These are phyloP conservation scores for Viridothelium virens DNA, from an alignment of 495 filamentous ascomycete species.

Conservation along the genomic window DNA sequence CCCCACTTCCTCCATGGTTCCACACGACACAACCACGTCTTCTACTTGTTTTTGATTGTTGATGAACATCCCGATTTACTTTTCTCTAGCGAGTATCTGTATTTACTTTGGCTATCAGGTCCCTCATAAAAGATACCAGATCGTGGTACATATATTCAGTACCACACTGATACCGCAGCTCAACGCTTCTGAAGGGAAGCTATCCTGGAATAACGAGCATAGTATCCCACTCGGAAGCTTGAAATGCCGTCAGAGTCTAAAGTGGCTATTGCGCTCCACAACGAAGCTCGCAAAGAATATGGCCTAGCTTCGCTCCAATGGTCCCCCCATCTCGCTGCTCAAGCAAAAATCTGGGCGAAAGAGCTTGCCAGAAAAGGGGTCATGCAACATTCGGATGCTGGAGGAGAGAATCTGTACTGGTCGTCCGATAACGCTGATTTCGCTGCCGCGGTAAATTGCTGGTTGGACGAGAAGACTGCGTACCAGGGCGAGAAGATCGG, in stretches of 20 bases:
- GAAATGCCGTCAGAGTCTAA: slow-evolving; percentile 10
- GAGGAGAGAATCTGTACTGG: slow-evolving; percentile 38
- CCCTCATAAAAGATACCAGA: no score
- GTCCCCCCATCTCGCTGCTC: slow-evolving; percentile 32
- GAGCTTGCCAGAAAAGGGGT: slow-evolving; percentile 29
- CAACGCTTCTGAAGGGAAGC: no score
- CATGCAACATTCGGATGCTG: slow-evolving; percentile 33
- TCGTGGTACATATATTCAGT: no score
- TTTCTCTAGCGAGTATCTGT: no score
- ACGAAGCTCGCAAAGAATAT: slow-evolving; percentile 25
- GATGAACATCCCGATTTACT: no score
- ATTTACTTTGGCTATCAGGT: no score
- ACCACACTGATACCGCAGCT: no score
- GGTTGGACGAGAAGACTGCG: slow-evolving; percentile 34
- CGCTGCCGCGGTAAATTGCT: slow-evolving; percentile 19
- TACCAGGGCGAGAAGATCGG: slow-evolving; percentile 38
- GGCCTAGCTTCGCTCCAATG: slow-evolving; percentile 28
- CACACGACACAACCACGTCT: no score
- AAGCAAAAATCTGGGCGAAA: slow-evolving; percentile 33
- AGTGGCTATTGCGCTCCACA: slow-evolving; percentile 31
- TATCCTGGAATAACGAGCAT: no score
- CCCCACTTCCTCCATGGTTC: no score
- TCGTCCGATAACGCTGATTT: slow-evolving; percentile 14
- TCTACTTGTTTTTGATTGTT: no score
- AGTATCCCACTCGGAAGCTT: no score